Base-by-base conservation (phyloP, 345 rosid species). In the Eucalyptus pauciflora region DNA sequence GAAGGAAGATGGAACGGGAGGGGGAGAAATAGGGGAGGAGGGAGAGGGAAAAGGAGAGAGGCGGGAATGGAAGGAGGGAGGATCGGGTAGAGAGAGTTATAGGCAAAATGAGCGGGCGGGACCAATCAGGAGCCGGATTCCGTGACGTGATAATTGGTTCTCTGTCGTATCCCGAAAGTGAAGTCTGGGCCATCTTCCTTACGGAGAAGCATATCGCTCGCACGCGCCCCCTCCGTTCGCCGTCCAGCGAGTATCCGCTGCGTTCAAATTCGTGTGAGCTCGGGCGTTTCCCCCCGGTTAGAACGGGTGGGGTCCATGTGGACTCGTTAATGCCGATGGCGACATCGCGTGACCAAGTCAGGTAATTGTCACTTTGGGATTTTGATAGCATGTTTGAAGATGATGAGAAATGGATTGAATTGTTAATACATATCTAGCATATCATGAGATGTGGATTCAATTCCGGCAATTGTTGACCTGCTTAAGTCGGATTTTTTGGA, bases 81-180 rank as follows among this genome's bases (percentile, higher is more conserved):
- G 87, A 5, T 27, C 49, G 24, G 56, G 22, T 56, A 25, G 86
- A n/a, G n/a, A 45, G 49, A 49, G 83, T 20, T 37, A 8, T 5
- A 20, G 27, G 46, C 48, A 10, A 41, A 76, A 76, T 11, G 29
- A 41, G 83, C 6, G 27, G 83, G 48, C 48, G 20, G 45, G 31
- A 60, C 83, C 83, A 37, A 76, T 76, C 83, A 76, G 15, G 49
- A 41, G 89, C 83, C 83, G 29, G 50, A 79, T 52, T 52, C 46
- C 12, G n/a, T 67, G n/a, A 69, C 37, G 85, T 9, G 60, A 87
- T 16, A 13, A 87, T 27, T 10, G 85, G 85, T 48, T 56, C 4
- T 83, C 50, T 87, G 88, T 87, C 89, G 89, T 88, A 52, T 48
- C 3, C 45, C 46, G 90, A 48, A 88, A 89, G 69, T 8, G 86